Conservation (phyloP, 345 rosid genomes). For the Gossypium raimondii region DNA sequence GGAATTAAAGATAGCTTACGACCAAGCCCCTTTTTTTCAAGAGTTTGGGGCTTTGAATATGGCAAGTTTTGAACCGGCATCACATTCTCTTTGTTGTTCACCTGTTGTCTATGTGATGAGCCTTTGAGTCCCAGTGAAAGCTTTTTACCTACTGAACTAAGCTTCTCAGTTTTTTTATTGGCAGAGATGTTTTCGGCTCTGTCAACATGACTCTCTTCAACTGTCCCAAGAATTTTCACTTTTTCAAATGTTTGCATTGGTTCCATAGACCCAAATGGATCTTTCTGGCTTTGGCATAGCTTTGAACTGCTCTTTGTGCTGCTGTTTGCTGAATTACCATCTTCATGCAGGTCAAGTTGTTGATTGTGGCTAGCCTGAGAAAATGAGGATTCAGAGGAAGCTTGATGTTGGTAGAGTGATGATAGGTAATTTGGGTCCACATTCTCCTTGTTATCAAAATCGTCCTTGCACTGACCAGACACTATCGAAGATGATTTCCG, state of each 20-base stretch:
- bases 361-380: neutral
- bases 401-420: neutral
- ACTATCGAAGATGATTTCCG: constrained; percentile 35
- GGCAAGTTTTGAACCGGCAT: constrained; percentile 17
- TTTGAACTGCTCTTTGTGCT: constrained; percentile 10
- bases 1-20: constrained; percentile 32
- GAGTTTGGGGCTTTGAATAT: constrained; percentile 18
- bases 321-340: constrained; percentile 1
- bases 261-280: neutral
- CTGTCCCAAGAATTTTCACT: neutral
- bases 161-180: neutral
- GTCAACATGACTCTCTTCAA: neutral
- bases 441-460: constrained; percentile 18
- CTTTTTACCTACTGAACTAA: neutral
- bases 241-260: constrained; percentile 11
- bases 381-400: neutral
- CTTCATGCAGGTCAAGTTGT: neutral
- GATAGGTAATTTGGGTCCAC: constrained; percentile 18
- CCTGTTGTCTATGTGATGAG: neutral
- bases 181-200: neutral
- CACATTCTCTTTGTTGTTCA: constrained; percentile 28
- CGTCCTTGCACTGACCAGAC: constrained; percentile 27
- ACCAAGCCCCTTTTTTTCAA: constrained; percentile 21
- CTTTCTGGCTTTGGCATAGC: constrained; percentile 9
- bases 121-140: constrained; percentile 9